These are phyloP conservation scores for Phyllosticta citriasiana DNA, from an alignment of 2,329 filamentous ascomycete genomes.

Conservation along the genomic window DNA sequence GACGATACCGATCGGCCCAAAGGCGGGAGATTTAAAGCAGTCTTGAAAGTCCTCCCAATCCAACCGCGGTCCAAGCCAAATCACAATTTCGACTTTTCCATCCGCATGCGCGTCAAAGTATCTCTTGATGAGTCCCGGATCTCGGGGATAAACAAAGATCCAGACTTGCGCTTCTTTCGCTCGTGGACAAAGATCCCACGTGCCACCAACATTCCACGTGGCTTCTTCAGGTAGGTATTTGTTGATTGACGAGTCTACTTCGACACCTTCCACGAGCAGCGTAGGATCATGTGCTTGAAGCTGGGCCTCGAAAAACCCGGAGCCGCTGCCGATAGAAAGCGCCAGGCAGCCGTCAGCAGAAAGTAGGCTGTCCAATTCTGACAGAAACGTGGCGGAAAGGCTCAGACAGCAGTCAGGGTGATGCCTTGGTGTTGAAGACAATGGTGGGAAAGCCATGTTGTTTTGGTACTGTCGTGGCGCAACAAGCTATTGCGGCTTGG, in stretches of 20 bases:
- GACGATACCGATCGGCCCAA: constrained; percentile 16
- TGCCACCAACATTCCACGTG: constrained; percentile 35
- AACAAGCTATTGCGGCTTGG: background rate
- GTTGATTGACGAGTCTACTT: constrained; percentile 34
- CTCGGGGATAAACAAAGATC: constrained; percentile 46
- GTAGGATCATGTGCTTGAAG: constrained; percentile 20
- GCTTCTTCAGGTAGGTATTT: constrained; percentile 33
- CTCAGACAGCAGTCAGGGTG: constrained; percentile 28
- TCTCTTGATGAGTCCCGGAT: constrained; percentile 33
- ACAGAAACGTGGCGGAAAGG: constrained; percentile 23
- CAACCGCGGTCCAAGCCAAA: constrained; percentile 34
- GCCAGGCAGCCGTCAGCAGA: constrained; percentile 16
- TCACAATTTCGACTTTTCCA: constrained; percentile 23
- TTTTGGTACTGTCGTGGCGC: background rate
- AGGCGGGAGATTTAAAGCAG: constrained; percentile 14
- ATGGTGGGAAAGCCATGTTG: constrained; percentile 1
- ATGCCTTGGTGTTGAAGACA: constrained; percentile 13
- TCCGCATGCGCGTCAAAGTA: constrained; percentile 32
- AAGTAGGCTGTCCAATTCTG: constrained; percentile 18
- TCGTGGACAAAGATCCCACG: constrained; percentile 33
- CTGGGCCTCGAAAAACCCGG: constrained; percentile 40
- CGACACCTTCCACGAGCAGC: constrained; percentile 35
- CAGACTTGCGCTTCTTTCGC: constrained; percentile 35
- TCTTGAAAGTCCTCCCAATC: constrained; percentile 31
- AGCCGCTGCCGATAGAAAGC: constrained; percentile 42